Base-by-base conservation (phyloP, 768 basidiomycete species). In the Pulveroboletus sp. region DNA sequence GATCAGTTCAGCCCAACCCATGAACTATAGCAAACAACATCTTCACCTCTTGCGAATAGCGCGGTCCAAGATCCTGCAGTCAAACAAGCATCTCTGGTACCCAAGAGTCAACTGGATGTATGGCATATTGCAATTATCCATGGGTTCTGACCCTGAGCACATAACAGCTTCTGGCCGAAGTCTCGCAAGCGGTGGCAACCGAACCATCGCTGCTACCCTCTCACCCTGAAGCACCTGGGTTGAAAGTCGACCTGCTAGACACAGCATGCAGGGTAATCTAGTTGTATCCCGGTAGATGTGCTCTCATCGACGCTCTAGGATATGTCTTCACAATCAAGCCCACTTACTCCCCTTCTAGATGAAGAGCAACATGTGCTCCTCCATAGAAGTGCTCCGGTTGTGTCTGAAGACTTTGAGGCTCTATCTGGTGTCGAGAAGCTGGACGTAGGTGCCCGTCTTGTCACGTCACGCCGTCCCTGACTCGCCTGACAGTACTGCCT, bases 401-500 rank as follows among this genome's bases (percentile, higher is more conserved):
- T 76, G 14, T 75, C 73, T 44, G 63, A 62, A 28, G 75, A 69
- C 5, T 80, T 77, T 51, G 76, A 78, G 50, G 57, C 57, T 21
- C 64, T 82, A 3, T 63, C 73, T 1, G 64, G 59, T 2, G 43
- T 80, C 8, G 77, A 78, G 55, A 82, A 81, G 59, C 63, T 79
- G 14, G 79, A 79, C 44, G 81, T 78, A 52, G 59, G 77, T 47
- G 8, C 26, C 26, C 38, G 43, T 32, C 8, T 40, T 36, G 39
- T 18, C 36, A 36, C 8, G 28, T 14, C 2, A n/a, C 24, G 17
- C 6, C 30, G 8, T 39, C 21, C 30, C 53, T 48, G 38, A 59
- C 36, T 5, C 17, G 43, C 40, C 9, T 21, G 12, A 28, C 54
- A 89, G 85, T 90, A 89, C 56, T 87, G 85, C 60, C 67, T 79